These are phyloP conservation scores for Coniosporium tulheliwenetii DNA, from an alignment of 2,329 filamentous ascomycete species.

Conservation along the genomic window DNA sequence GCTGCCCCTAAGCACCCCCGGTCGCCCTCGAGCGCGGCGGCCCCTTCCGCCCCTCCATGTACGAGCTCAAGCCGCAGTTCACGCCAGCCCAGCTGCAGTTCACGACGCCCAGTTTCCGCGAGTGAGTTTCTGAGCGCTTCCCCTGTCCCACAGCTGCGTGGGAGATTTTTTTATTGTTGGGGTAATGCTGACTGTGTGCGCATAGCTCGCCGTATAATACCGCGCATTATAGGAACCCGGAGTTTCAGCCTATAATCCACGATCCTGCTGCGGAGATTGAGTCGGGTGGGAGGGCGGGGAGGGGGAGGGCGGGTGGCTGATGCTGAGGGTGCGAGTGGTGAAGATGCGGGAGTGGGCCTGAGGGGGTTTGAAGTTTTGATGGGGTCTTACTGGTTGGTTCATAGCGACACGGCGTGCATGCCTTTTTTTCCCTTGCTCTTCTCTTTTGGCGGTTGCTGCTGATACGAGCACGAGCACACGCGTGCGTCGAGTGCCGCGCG, in stretches of 20 bases:
- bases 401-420: too few species aligned
- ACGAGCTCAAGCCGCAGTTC: conserved; percentile 27
- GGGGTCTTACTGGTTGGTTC: too few species aligned
- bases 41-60: conserved; percentile 29
- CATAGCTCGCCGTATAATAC: conserved; percentile 34
- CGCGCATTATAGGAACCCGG: conserved; percentile 34
- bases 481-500: too few species aligned
- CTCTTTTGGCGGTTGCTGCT: too few species aligned
- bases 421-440: too few species aligned
- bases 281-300: conserved; percentile 5
- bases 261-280: conserved; percentile 30
- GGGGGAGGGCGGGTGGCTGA: background rate
- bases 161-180: too few species aligned
- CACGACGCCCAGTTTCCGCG: conserved; percentile 33
- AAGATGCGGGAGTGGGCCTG: too few species aligned
- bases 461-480: too few species aligned
- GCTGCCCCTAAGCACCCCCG: background rate
- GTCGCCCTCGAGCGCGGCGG: conserved; percentile 17
- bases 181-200: conserved; percentile 4
- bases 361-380: too few species aligned
- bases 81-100: conserved; percentile 23
- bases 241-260: conserved; percentile 38
- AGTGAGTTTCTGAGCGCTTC: conserved; percentile 17
- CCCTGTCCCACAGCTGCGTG: too few species aligned
- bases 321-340: too few species aligned